These are phyloP conservation scores for Volutella citrinella DNA, from an alignment of 2,329 filamentous ascomycete species.

Conservation along the genomic window DNA sequence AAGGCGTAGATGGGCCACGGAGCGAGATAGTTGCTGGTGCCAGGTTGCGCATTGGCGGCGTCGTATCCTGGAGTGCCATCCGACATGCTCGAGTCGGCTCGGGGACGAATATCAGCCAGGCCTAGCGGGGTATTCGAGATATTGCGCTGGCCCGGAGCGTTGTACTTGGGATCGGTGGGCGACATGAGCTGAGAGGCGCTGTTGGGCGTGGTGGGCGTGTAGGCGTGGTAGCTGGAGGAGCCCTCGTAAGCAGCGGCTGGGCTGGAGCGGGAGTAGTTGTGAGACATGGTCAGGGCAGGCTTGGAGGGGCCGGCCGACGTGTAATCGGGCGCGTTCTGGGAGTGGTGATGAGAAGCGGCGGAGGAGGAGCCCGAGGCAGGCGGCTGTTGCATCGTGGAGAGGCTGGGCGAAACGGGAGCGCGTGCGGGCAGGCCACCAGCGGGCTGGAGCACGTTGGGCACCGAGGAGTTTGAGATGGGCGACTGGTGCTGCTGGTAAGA, in stretches of 20 bases:
- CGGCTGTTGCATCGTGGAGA: constrained; percentile 44
- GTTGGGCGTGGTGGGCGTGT: constrained; percentile 63
- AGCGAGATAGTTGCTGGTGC: constrained; percentile 89
- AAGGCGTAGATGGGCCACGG: constrained; percentile 96
- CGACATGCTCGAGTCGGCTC: constrained; percentile 76
- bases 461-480: constrained; percentile 42
- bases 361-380: constrained; percentile 31
- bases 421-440: constrained; percentile 41
- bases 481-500: constrained; percentile 38
- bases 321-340: constrained; percentile 29
- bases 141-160: constrained; percentile 55
- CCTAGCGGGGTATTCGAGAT: constrained; percentile 84
- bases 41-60: constrained; percentile 58
- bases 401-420: constrained; percentile 38
- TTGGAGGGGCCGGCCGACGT: constrained; percentile 53
- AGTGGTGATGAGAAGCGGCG: constrained; percentile 27
- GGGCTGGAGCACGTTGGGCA: constrained; percentile 59
- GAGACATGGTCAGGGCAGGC: constrained; percentile 62
- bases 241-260: constrained; percentile 61
- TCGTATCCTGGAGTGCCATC: constrained; percentile 72
- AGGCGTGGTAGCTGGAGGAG: constrained; percentile 51
- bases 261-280: constrained; percentile 82
- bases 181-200: constrained; percentile 63
- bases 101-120: constrained; percentile 85
- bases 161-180: constrained; percentile 53